Evolutionary conservation across 768 basidiomycete genomes (phyloP).

Genomic region (Boletus patriciae): DNA sequence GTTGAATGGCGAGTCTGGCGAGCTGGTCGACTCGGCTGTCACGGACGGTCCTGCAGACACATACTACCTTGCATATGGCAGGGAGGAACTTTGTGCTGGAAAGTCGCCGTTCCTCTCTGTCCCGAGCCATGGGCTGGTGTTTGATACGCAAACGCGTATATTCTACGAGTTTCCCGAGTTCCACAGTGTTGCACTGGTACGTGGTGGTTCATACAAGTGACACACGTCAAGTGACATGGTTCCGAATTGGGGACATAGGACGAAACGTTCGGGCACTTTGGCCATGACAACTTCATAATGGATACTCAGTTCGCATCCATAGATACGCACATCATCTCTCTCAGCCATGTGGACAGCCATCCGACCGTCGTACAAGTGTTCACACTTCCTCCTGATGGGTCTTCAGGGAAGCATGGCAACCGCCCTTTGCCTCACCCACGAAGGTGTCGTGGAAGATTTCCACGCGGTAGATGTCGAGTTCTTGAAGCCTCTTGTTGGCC

Average conservation of each 20-base stretch:
- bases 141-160: neutral
- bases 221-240: neutral
- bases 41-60: neutral
- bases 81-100: neutral
- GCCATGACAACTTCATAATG: no score
- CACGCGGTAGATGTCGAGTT: rapidly evolving
- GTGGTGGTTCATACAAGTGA: conserved; percentile 9
- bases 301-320: neutral
- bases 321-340: neutral
- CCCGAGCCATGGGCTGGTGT: rapidly evolving
- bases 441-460: neutral
- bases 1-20: neutral
- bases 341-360: neutral
- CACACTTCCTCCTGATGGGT: neutral
- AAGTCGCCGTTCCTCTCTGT: conserved; percentile 1
- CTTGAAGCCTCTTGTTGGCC: neutral
- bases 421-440: neutral
- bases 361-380: neutral
- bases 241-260: neutral
- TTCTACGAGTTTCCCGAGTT: neutral
- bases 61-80: no score
- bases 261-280: neutral
- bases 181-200: neutral
- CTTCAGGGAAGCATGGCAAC: neutral
- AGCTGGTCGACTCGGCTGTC: neutral